Base-by-base conservation (phyloP, 2,329 filamentous ascomycete genomes). In the Cercospora sp. region DNA sequence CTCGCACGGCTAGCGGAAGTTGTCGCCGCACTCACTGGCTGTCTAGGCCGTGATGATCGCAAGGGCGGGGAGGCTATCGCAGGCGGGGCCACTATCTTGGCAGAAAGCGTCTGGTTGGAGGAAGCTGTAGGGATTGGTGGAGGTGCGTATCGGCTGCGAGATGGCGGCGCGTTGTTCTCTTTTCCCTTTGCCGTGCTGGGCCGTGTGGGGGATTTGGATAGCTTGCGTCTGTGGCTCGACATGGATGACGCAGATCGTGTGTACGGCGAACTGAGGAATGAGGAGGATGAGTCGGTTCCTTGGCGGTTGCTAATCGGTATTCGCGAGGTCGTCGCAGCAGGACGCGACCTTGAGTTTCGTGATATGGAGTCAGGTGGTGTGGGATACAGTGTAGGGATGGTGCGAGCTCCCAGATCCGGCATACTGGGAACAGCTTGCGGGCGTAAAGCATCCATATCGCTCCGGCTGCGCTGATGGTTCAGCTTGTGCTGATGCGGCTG, bases 41-140 rank as follows among this genome's bases (percentile, higher is more conserved):
- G 90, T 62, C 92, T 86, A n/a, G 92, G 91, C 51, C 92, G 86
- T 51, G 92, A 95, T 75, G 91, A 95, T 75, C 93, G 87, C 60
- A 96, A 81, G 9, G 90, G 88, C 3, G 93, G 92, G 1, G 93
- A 96, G 36, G 90, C 85, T 76, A 91, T 92, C 0, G 91, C 87
- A 18, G 85, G 84, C 53, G 91, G 87, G 36, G 87, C 83, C 66
- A 90, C 87, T 72, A 95, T 91, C 77, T 91, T 92, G 45, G 91
- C 91, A 73, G 90, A 89, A 12, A 95, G 73, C 20, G 73, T 74
- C 53, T 76, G 75, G 42, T 72, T 72, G 13, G 67, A 65, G 13
- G 69, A 58, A 13, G 75, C 48, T 76, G 78, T 67, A 69, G 68
- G 63, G 10, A 76, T 63, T 10, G 72, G 67, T 12, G 75, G 74